A percentile compares a stretch with the other conserved stretches of the same genome.
Conservation (phyloP, 1,139 yeast genomes). For the Taphrina sp. region DNA sequence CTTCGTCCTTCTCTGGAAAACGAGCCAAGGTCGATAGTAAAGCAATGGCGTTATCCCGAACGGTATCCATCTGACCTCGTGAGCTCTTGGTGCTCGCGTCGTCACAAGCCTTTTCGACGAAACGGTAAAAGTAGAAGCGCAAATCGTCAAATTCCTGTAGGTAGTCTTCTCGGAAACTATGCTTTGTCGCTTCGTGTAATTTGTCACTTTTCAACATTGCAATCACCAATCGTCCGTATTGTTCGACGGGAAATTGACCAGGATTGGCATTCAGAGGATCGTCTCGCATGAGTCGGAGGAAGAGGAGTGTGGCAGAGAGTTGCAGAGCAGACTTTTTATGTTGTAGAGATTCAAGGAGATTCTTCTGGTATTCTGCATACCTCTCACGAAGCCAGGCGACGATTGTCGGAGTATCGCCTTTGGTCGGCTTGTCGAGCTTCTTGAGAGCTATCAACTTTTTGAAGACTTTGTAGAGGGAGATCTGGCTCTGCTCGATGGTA, state of each 20-base stretch:
- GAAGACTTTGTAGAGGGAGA: conserved; percentile 26
- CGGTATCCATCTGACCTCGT: conserved; percentile 10
- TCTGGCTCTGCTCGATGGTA: conserved; percentile 20
- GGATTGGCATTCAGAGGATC: conserved; percentile 60
- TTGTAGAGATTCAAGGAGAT: conserved; percentile 47
- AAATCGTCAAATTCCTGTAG: conserved; percentile 50
- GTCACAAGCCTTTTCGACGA: conserved; percentile 28
- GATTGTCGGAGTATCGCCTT: conserved; percentile 38
- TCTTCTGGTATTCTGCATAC: conserved; percentile 57
- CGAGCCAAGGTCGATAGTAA: conserved; percentile 31
- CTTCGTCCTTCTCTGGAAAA: conserved; percentile 32
- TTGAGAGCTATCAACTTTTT: conserved; percentile 11
- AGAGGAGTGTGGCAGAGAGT: conserved; percentile 62
- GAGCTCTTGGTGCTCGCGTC: conserved; percentile 14
- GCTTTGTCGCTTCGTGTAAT: conserved; percentile 51
- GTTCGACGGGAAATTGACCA: conserved; percentile 61
- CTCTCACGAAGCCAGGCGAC: conserved; percentile 59
- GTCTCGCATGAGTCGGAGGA: conserved; percentile 59
- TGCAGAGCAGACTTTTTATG: conserved; percentile 50
- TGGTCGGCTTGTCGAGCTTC: conserved; percentile 26
- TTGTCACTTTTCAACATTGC: conserved; percentile 42
- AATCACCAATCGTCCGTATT: conserved; percentile 57
- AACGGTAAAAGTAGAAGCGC: conserved; percentile 40
- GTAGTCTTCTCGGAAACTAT: conserved; percentile 60
- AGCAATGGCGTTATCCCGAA: conserved; percentile 32